A percentile compares a stretch with the other conserved stretches of the same genome.
phyloP scores from a whole-genome alignment of 371 early-diverging fungal species.

The Saksenaea oblongispora region DNA sequence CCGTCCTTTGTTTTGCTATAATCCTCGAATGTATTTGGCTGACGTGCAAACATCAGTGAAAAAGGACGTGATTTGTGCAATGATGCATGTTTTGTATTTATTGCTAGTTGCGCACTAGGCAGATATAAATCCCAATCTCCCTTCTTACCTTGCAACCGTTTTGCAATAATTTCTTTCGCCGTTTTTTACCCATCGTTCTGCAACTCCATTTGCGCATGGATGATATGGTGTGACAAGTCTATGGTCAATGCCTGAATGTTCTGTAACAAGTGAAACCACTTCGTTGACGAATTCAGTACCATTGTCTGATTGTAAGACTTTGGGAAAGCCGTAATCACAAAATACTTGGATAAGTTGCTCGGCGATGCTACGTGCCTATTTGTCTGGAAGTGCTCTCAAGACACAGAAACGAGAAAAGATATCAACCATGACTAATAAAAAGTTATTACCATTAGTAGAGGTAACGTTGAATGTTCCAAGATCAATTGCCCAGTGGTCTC shows the following conservation, averaged over 20 bases:
- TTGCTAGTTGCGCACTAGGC: conserved; percentile 19
- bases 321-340: too few species aligned
- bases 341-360: conserved; percentile 1
- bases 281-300: conserved; percentile 24
- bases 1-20: neutral
- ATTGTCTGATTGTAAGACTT: too few species aligned
- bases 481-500: too few species aligned
- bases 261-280: neutral
- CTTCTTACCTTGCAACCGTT: conserved; percentile 6
- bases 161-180: conserved; percentile 7
- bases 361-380: conserved; percentile 13
- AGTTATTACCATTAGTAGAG: conserved; percentile 9
- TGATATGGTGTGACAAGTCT: too few species aligned
- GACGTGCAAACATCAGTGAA: conserved; percentile 18
- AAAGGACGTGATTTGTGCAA: conserved; percentile 9
- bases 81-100: neutral
- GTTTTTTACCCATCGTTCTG: conserved; percentile 23
- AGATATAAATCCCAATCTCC: conserved; percentile 26
- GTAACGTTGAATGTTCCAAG: conserved; percentile 20
- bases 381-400: conserved; percentile 19
- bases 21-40: conserved; percentile 12
- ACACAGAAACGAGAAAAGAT: conserved; percentile 20
- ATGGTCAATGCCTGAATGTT: conserved; percentile 15
- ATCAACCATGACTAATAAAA: conserved; percentile 23
- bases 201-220: too few species aligned